Percentiles rank a stretch among this genome's conserved stretches.
phyloP scores from a whole-genome alignment of 1,284 basidiomycete genomes.

The Phellopilus nigrolimitatus region DNA sequence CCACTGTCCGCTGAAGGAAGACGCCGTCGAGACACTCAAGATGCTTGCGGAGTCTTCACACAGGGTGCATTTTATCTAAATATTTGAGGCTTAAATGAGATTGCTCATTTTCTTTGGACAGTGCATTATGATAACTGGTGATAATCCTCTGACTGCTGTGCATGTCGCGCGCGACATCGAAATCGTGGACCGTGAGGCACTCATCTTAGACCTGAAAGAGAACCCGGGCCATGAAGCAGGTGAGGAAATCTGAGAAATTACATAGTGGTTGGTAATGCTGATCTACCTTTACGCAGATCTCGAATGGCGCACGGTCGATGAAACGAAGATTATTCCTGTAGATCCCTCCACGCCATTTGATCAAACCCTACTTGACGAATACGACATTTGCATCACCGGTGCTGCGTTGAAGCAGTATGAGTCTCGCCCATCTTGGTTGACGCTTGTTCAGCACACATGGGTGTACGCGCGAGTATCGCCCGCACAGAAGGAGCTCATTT shows the following conservation, averaged over 20 bases:
- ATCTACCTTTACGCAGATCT: slow-evolving; percentile 47
- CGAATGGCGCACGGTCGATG: slow-evolving; percentile 92
- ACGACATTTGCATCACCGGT: slow-evolving; percentile 94
- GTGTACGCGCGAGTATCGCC: slow-evolving; percentile 98
- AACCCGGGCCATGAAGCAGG: slow-evolving; percentile 57
- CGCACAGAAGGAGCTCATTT: slow-evolving; percentile 88
- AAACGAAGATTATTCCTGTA: slow-evolving; percentile 80
- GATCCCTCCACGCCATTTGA: slow-evolving; percentile 77
- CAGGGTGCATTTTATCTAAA: slow-evolving; percentile 53
- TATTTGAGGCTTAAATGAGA: not conserved
- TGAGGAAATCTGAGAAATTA: slow-evolving; percentile 38
- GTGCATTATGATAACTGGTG: slow-evolving; percentile 98
- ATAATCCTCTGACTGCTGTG: slow-evolving; percentile 91
- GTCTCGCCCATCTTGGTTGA: slow-evolving; percentile 56
- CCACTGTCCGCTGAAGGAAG: slow-evolving; percentile 93
- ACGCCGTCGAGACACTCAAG: slow-evolving; percentile 83
- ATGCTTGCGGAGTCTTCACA: slow-evolving; percentile 94
- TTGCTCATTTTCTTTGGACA: slow-evolving; percentile 27
- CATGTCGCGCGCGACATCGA: slow-evolving; percentile 94
- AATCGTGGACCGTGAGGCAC: slow-evolving; percentile 88
- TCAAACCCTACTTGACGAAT: slow-evolving; percentile 68
- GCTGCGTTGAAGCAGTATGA: slow-evolving; percentile 85
- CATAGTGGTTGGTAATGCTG: not conserved
- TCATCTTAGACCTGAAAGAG: slow-evolving; percentile 88
- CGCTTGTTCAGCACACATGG: slow-evolving; percentile 89